These are phyloP conservation scores for Kuraishia molischiana DNA, from an alignment of 805 yeast genomes.

Conservation along the genomic window DNA sequence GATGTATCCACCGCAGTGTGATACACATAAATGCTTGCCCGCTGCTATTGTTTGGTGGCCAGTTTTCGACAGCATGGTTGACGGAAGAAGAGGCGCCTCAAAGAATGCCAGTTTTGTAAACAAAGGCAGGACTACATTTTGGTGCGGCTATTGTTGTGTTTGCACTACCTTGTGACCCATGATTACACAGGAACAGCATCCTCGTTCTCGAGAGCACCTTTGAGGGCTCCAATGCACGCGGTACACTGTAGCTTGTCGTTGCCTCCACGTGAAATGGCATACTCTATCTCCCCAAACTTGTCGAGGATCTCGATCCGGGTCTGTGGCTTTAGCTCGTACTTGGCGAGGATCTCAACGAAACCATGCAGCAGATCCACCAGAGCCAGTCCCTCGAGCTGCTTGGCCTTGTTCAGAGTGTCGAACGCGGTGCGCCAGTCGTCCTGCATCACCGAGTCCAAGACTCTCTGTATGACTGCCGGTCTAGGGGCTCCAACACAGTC, in stretches of 20 bases:
- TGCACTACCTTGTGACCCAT: neutral
- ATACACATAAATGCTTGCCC: too few species aligned
- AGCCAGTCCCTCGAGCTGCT: constrained; percentile 76
- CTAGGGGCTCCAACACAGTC: constrained; percentile 96
- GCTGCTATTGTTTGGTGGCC: too few species aligned
- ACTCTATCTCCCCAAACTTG: constrained; percentile 82
- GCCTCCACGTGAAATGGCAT: constrained; percentile 87
- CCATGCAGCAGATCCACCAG: constrained; percentile 77
- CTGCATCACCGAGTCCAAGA: constrained; percentile 66
- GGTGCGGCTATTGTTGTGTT: neutral
- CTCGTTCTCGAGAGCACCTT: constrained; percentile 47
- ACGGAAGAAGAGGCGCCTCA: too few species aligned
- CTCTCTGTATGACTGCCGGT: constrained; percentile 71
- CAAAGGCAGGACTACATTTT: too few species aligned
- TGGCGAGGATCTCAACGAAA: constrained; percentile 58
- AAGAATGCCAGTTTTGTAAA: too few species aligned
- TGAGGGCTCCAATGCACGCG: constrained; percentile 83
- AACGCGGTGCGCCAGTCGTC: constrained; percentile 84
- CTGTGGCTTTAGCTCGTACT: constrained; percentile 51
- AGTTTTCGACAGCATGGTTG: too few species aligned
- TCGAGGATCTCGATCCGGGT: constrained; percentile 58
- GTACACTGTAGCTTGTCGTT: constrained; percentile 83
- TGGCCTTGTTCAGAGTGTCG: constrained; percentile 53
- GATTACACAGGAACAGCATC: constrained; percentile 7
- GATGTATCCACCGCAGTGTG: too few species aligned